Base-by-base conservation (phyloP, 805 yeast species). In the Saccharomycopsis javanensis region DNA sequence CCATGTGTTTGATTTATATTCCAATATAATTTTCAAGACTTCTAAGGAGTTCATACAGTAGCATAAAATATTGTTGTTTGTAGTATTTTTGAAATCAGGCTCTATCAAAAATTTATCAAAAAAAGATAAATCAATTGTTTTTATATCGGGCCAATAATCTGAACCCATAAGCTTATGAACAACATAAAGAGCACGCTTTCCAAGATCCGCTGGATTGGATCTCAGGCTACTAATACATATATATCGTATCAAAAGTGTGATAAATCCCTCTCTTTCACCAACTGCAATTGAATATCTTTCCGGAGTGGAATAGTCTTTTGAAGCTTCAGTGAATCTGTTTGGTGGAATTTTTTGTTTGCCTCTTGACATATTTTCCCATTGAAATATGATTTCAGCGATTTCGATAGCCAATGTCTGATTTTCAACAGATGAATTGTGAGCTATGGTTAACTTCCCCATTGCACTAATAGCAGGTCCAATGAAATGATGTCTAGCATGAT, bases 21-120 rank as follows among this genome's bases (percentile, higher is more conserved):
- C 86, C 57, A 94, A 73, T 0, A 90, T 89, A 51, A 91, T 88
- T 15, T 85, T 83, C 51, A 94, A 75, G 0, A 94, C 97, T 67
- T 88, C 96, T 54, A 95, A 71, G 0, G 98, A 96, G 70, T 94
- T 95, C 63, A 92, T 73, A 64, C 96, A 87, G 63, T 86, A 85
- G 1, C 89, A 88, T 20, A 66, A 65, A 2, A 69, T 65, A 60
- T 83, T 83, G 38, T 81, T 77, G 10, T 89, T 79, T 38, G 78
- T 80, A 3, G 50, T 27, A 30, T 54, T 55, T 20, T 48, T 57
- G 57, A 86, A 74, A 62, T 92, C 97, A 56, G 89, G 82, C 31
- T 88, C 83, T 20, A 87, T 81, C 55, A 94, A 72, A 64, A 90
- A 88, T 61, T 94, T 83, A 63, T 94, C 98, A 66, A 94, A 92